phyloP scores from a whole-genome alignment of 2,329 filamentous ascomycete genomes.

The Colletotrichum sojae region DNA sequence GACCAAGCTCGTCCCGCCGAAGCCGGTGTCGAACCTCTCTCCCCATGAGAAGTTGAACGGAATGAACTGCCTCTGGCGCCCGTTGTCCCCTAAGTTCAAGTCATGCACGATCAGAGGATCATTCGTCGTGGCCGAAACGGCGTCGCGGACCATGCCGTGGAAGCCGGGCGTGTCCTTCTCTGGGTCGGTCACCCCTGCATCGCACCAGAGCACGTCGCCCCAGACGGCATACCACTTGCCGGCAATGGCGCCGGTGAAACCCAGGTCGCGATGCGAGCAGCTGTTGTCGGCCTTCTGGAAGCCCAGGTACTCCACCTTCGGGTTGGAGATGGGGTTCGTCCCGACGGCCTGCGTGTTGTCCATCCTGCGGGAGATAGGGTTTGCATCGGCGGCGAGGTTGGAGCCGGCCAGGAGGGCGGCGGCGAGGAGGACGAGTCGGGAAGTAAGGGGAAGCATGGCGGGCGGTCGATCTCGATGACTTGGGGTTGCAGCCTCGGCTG shows the following conservation, averaged over 20 bases:
- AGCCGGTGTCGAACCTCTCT: slow-evolving; percentile 52
- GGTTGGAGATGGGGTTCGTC: slow-evolving; percentile 51
- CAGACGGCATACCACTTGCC: slow-evolving; percentile 58
- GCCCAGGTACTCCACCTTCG: slow-evolving; percentile 51
- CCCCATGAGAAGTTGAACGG: slow-evolving; percentile 54
- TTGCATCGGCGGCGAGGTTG: slow-evolving; percentile 4
- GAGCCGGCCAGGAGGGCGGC: slow-evolving; percentile 1
- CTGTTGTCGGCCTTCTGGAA: slow-evolving; percentile 55
- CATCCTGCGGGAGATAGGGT: slow-evolving; percentile 29
- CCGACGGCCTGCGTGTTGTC: slow-evolving; percentile 57
- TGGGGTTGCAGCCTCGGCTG: slow-evolving; percentile 20
- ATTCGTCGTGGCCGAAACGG: slow-evolving; percentile 52
- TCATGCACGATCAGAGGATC: slow-evolving; percentile 54
- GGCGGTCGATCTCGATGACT: slow-evolving; percentile 17
- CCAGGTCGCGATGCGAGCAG: slow-evolving; percentile 54
- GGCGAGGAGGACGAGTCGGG: slow-evolving; percentile 12
- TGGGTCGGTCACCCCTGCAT: slow-evolving; percentile 50
- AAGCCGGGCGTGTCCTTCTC: slow-evolving; percentile 50
- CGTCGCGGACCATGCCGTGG: slow-evolving; percentile 57
- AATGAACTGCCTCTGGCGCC: slow-evolving; percentile 54
- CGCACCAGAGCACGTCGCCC: slow-evolving; percentile 54
- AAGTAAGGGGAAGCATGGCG: slow-evolving; percentile 18
- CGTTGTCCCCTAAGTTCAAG: slow-evolving; percentile 52
- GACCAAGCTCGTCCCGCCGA: slow-evolving; percentile 57
- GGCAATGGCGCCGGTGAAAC: slow-evolving; percentile 52